Base-by-base conservation (phyloP, 2,329 filamentous ascomycete genomes). In the Colletotrichum gloeosporioides region DNA sequence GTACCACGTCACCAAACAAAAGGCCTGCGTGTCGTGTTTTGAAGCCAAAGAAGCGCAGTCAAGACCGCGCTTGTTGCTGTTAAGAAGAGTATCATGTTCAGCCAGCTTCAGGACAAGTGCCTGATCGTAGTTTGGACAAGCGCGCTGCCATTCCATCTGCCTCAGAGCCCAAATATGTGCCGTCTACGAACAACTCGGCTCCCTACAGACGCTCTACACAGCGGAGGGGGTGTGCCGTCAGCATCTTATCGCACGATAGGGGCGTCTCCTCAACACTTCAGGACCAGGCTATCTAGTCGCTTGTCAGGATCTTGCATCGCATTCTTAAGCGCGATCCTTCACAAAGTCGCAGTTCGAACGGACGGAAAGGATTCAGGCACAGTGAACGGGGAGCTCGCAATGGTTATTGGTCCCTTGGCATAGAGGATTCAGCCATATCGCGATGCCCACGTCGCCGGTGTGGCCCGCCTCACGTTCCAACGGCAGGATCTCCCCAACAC, bases 401-500 rank as follows among this genome's bases (percentile, higher is more conserved):
- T 10, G 16, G 29, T 27, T 4, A 55, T 62, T 69, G 73, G 69
- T 2, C 16, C 8, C 8, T 3, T 22, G 4, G n/a, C 25, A 15
- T 22, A 10, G 4, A 22, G n/a, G 34, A 31, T n/a, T 2, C 34
- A 29, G n/a, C 57, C 70, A 53, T 12, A 62, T 68, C 12, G 5
- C 16, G 25, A 22, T 29, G 36, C 22, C 49, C 65, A 62, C 64
- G 53, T 63, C 29, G 29, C 59, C 18, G 3, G 31, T 55, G 44
- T 44, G 67, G 31, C 34, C n/a, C 34, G 8, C 53, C 7, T 65
- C 9, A 8, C 32, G 22, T 16, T 29, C 44, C 59, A 69, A 69
- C 59, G 32, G 65, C 27, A 65, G 34, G 22, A 59, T 69, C 34
- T 29, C 15, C 32, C 27, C 59, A 69, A 69, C 27, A 29, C 34